These are phyloP conservation scores for Alternaria conjuncta DNA, from an alignment of 2,329 filamentous ascomycete species.

Conservation along the genomic window DNA sequence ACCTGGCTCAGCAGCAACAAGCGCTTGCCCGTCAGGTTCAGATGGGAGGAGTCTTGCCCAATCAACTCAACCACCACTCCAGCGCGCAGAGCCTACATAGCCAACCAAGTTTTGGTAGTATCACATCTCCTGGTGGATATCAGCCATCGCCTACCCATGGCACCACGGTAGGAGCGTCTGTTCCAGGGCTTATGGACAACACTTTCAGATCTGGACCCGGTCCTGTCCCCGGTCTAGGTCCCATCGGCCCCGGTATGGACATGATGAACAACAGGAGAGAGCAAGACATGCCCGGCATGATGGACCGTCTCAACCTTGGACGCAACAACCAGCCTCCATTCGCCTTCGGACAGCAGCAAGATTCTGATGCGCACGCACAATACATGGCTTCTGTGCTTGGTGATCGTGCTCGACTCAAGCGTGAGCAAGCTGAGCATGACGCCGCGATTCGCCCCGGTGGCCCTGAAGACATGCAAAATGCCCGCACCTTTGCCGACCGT, in stretches of 20 bases:
- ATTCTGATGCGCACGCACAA: conserved; percentile 57
- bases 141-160: conserved; percentile 65
- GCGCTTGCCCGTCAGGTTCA: conserved; percentile 76
- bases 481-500: conserved; percentile 66
- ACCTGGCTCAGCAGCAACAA: conserved; percentile 83
- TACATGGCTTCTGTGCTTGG: conserved; percentile 67
- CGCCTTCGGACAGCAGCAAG: conserved; percentile 57
- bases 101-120: conserved; percentile 94
- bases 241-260: conserved; percentile 54
- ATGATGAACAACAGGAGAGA: conserved; percentile 62
- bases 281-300: conserved; percentile 70
- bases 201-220: conserved; percentile 49
- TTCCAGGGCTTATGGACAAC: conserved; percentile 74
- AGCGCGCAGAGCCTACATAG: conserved; percentile 96
- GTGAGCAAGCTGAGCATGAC: conserved; percentile 66
- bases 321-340: conserved; percentile 60
- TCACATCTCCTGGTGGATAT: conserved; percentile 81
- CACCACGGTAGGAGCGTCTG: conserved; percentile 53
- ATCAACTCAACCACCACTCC: conserved; percentile 85
- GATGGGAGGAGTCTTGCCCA: conserved; percentile 58
- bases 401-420: conserved; percentile 65
- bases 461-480: conserved; percentile 37
- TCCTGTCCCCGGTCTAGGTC: conserved; percentile 50
- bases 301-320: conserved; percentile 70
- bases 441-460: conserved; percentile 41